A percentile compares a stretch with the other conserved stretches of the same genome.
phyloP scores from a whole-genome alignment of 768 basidiomycete species.

The Coprinellus micaceus region DNA sequence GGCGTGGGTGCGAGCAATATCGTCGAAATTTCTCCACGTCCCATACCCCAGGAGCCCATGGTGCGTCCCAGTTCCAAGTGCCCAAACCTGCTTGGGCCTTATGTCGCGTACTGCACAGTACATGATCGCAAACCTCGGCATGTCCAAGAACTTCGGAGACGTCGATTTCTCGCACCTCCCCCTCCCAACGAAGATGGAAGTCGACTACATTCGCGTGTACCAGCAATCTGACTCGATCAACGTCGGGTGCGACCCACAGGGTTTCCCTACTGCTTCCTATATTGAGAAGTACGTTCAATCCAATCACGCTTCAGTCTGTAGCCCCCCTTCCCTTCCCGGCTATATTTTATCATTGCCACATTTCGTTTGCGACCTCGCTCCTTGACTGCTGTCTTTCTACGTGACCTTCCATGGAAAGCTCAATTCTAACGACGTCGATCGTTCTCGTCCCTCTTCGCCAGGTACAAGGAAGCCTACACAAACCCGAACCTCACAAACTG shows the following conservation, averaged over 20 bases:
- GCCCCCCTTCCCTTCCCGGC: too few relatives aligned
- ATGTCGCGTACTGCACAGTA: slow-evolving; percentile 48
- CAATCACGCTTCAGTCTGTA: background rate
- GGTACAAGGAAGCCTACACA: slow-evolving; percentile 62
- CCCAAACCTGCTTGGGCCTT: background rate
- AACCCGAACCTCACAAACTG: slow-evolving; percentile 54
- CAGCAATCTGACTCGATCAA: slow-evolving; percentile 53
- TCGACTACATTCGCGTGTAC: slow-evolving; percentile 60
- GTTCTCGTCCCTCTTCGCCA: slow-evolving; percentile 8
- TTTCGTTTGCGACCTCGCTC: too few relatives aligned
- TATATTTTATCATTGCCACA: too few relatives aligned
- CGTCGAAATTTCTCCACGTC: slow-evolving; percentile 57
- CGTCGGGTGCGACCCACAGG: slow-evolving; percentile 64
- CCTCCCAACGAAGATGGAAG: slow-evolving; percentile 51
- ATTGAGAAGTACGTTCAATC: slow-evolving; percentile 46
- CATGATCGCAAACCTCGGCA: slow-evolving; percentile 74
- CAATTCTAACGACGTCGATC: background rate
- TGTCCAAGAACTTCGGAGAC: slow-evolving; percentile 71
- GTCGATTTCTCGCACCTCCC: slow-evolving; percentile 63
- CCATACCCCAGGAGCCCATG: slow-evolving; percentile 80
- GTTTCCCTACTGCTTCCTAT: slow-evolving; percentile 62
- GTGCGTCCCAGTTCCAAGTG: slow-evolving; percentile 32
- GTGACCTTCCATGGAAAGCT: background rate
- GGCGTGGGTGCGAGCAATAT: slow-evolving; percentile 59
- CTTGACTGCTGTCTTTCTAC: too few relatives aligned